These are phyloP conservation scores for Neolentinus lepideus DNA, from an alignment of 1,284 basidiomycete genomes.

Conservation along the genomic window DNA sequence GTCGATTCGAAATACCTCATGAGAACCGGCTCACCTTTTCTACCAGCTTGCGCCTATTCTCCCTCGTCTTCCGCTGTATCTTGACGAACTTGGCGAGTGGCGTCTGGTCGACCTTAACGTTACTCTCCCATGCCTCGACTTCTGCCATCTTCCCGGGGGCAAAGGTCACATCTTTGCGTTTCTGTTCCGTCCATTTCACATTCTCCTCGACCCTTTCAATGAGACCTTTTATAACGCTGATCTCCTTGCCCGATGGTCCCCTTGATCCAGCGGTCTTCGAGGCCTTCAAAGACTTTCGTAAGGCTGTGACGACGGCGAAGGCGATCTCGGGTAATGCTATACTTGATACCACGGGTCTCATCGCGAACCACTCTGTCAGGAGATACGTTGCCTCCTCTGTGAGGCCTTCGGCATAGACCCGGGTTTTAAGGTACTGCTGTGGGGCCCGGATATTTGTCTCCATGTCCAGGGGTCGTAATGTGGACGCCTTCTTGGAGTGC, in stretches of 20 bases:
- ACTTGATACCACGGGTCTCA: conserved; percentile 59
- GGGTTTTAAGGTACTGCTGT: conserved; percentile 84
- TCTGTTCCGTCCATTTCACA: conserved; percentile 68
- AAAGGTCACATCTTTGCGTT: conserved; percentile 64
- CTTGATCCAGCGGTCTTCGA: conserved; percentile 17
- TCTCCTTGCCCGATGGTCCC: conserved; percentile 46
- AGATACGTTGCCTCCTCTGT: conserved; percentile 79
- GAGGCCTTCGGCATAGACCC: conserved; percentile 80
- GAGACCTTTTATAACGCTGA: conserved; percentile 59
- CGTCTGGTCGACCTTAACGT: conserved; percentile 55
- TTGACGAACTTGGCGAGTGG: conserved; percentile 79
- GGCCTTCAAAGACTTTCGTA: conserved; percentile 66
- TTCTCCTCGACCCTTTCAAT: conserved; percentile 84
- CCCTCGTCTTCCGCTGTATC: conserved; percentile 75
- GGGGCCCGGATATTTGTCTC: conserved; percentile 86
- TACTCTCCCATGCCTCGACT: conserved; percentile 69
- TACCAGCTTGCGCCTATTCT: conserved; percentile 65
- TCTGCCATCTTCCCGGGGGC: conserved; percentile 63
- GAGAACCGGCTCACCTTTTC: conserved; percentile 54
- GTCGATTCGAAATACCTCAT: neutral
- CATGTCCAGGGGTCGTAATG: conserved; percentile 85
- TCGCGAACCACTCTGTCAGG: conserved; percentile 75
- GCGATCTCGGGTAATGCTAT: conserved; percentile 93
- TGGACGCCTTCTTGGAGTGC: conserved; percentile 77
- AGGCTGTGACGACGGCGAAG: conserved; percentile 73